phyloP scores from a whole-genome alignment of 176 grass and related monocot species.

The Ensete ventricosum region DNA sequence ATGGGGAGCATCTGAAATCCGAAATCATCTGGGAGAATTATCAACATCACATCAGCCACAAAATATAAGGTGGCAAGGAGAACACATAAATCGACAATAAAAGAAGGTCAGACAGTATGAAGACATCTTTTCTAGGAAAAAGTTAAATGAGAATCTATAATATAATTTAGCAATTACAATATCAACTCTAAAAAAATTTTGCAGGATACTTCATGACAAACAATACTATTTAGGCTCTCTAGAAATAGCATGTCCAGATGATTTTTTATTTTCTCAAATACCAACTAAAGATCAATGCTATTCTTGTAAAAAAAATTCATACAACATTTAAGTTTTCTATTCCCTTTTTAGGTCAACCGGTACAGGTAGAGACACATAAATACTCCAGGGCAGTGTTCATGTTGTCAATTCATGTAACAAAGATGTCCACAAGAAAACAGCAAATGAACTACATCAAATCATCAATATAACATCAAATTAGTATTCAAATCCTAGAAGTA shows the following conservation, averaged over 20 bases:
- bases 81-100: not conserved
- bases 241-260: not conserved
- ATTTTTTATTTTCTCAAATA: too few relatives aligned
- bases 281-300: too few relatives aligned
- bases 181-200: not conserved
- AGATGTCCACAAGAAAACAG: too few relatives aligned
- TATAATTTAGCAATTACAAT: not conserved
- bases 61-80: not conserved
- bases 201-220: not conserved
- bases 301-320: too few relatives aligned
- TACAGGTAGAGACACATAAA: too few relatives aligned
- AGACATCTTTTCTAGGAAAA: not conserved
- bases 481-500: too few relatives aligned
- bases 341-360: too few relatives aligned
- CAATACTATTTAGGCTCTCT: not conserved
- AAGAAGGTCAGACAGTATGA: not conserved
- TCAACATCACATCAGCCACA: not conserved
- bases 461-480: not conserved
- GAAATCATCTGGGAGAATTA: slow-evolving; percentile 52
- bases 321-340: too few relatives aligned
- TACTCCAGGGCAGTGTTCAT: too few relatives aligned
- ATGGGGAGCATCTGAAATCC: slow-evolving; percentile 78
- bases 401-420: too few relatives aligned
- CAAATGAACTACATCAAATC: not conserved
- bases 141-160: not conserved